Base-by-base conservation (phyloP, 495 filamentous ascomycete genomes). In the Antarctomyces pellizariae region DNA sequence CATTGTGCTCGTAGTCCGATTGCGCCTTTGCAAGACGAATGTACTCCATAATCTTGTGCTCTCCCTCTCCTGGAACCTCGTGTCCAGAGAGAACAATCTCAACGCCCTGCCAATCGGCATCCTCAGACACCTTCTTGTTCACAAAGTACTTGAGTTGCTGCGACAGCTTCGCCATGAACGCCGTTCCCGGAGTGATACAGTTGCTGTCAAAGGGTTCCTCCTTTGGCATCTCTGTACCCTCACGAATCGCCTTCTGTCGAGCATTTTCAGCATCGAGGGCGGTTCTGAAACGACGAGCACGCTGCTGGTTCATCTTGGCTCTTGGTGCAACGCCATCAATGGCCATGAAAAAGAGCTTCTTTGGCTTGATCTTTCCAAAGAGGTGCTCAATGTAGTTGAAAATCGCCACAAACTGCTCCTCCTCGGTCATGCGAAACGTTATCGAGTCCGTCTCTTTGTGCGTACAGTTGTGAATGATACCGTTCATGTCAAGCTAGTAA, bases 21-120 rank as follows among this genome's bases (percentile, higher is more conserved):
- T 99, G 89, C 22, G 83, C 76, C 57, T 95, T 95, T 17, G 86
- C 72, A 43, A 82, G 71, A 32, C 89, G 74, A 46, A 99, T 99
- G 46, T 95, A 95, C 48, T 99, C 89, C 89, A 95, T 99, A 47
- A 99, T 91, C 55, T 99, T 99, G 55, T 97, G 86, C 50, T 97
- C 89, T 29, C 89, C 89, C 50, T 99, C 89, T 29, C 89, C 89
- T 0, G 89, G 89, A n/a, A 92, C 83, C 55, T 99, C 89, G 47
- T 95, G 89, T 16, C 89, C 89, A 4, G 89, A 99, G 22, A 99
- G 62, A 13, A 99, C 76, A 38, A 99, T 73, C 33, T 99, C 83
- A 22, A 84, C 77, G 17, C 72, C 74, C 49, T 99, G 84, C 89
- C 89, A 95, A 31, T 99, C 84, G 14, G 64, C 65, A 49, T 99